Base-by-base conservation (phyloP, 495 filamentous ascomycete genomes). In the Talaromyces adpressus region DNA sequence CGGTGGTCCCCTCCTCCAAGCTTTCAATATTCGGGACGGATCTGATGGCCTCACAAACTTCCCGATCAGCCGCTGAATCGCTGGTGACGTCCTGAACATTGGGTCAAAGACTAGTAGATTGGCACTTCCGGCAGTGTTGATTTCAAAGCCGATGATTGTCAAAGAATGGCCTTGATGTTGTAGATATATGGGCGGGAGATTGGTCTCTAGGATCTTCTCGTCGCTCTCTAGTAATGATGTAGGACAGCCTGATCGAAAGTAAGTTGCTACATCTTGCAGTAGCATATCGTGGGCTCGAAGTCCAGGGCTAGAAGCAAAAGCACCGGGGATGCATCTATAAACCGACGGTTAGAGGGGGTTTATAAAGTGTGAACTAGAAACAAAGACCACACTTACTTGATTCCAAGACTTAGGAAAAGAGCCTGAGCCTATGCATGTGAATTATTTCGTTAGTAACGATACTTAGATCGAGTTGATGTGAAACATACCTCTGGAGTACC, bases 101-200 rank as follows among this genome's bases (percentile, higher is more conserved):
- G 94, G 92, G 73, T 98, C 94, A 68, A 96, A 96, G 20, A 97
- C 89, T 3, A 98, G 75, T 8, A 98, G 74, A 65, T 90, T 89
- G 57, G 82, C 81, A 32, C 75, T 73, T 32, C 91, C 92, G 63
- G 88, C 82, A 34, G 72, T 78, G 8, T 81, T 82, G 27, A 81
- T 80, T 69, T 97, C 93, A 41, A 96, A 81, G 1, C 94, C 94
- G 60, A 98, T 80, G 49, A 98, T 92, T 1, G 93, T 97, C 77
- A 97, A 81, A 4, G 92, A 97, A 69, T 98, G 94, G 6, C 93
- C 87, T 60, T 84, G 82, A 66, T 95, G 90, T 72, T 98, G 94
- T 66, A 97, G 89, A 71, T 97, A 97, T 53, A 98, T 85, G 2
- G 94, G 92, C 22, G 94, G 86, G 2, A 91, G 73, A 23, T 79